Percentiles rank a stretch among this genome's conserved stretches.
phyloP scores from a whole-genome alignment of 352 stramenopile species.

The Globisporangium barbulae region DNA sequence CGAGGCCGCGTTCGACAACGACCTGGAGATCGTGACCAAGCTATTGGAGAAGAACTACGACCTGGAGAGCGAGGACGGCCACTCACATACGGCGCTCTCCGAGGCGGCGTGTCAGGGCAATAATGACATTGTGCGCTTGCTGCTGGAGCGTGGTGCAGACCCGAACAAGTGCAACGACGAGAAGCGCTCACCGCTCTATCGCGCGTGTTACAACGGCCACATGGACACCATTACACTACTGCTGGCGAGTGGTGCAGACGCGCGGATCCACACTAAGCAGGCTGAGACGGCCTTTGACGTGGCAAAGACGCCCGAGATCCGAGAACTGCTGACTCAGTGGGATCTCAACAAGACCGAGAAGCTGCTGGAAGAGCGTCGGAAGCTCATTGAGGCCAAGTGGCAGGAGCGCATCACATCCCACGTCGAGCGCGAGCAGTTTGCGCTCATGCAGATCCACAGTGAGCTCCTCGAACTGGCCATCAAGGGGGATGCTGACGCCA shows the following conservation, averaged over 20 bases:
- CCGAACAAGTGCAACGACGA: constrained; percentile 87
- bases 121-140: constrained; percentile 49
- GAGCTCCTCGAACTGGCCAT: constrained; percentile 60
- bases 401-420: constrained; percentile 84
- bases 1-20: constrained; percentile 87
- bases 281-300: constrained; percentile 85
- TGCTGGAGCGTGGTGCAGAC: constrained; percentile 78
- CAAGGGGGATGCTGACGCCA: constrained; percentile 37
- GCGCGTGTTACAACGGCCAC: constrained; percentile 87
- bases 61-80: constrained; percentile 81
- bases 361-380: constrained; percentile 56
- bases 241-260: constrained; percentile 71
- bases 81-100: constrained; percentile 82
- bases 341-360: constrained; percentile 64
- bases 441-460: constrained; percentile 77
- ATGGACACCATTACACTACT: constrained; percentile 59
- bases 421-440: constrained; percentile 81
- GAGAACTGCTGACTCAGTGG: constrained; percentile 61
- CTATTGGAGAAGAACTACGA: constrained; percentile 87
- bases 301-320: constrained; percentile 71
- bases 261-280: constrained; percentile 61
- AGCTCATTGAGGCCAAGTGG: constrained; percentile 76
- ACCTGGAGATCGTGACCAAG: constrained; percentile 64
- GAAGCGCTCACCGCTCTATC: constrained; percentile 77
- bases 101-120: constrained; percentile 88